Evolutionary conservation across 352 stramenopile species (phyloP).

Genomic region (Pythium aquatile): DNA sequence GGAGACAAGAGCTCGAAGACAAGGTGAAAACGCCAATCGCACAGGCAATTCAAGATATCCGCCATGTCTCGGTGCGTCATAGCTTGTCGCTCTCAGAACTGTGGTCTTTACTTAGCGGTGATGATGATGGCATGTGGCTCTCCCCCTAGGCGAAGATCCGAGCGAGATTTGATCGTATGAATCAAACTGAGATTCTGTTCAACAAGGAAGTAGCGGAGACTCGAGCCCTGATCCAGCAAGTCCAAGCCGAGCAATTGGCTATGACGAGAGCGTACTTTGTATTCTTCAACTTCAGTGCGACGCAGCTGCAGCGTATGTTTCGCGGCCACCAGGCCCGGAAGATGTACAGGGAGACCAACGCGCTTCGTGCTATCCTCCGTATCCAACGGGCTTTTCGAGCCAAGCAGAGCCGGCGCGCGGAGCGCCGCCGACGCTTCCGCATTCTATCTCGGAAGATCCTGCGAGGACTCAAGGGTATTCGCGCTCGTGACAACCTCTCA

Average conservation of each 20-base stretch:
- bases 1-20: not conserved
- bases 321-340: conserved; percentile 75
- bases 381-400: conserved; percentile 51
- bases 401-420: conserved; percentile 29
- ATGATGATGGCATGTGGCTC: not conserved
- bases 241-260: conserved; percentile 17
- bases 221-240: conserved; percentile 3
- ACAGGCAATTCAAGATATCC: conserved; percentile 17
- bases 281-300: conserved; percentile 17
- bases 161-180: conserved; percentile 21
- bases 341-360: conserved; percentile 36
- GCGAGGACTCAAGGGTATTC: conserved; percentile 46
- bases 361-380: conserved; percentile 38
- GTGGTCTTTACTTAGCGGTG: not conserved
- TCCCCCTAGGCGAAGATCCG: conserved; percentile 16
- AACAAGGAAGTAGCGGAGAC: conserved; percentile 11
- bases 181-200: conserved; percentile 26
- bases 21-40: conserved; percentile 13
- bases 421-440: conserved; percentile 36
- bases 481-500: conserved; percentile 36
- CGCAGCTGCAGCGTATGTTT: conserved; percentile 85
- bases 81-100: not conserved
- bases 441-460: conserved; percentile 49
- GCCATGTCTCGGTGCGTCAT: conserved; percentile 14
- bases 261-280: conserved; percentile 10